Base-by-base conservation (phyloP, 306 rosid genomes). In the Quercus berberidifolia region DNA sequence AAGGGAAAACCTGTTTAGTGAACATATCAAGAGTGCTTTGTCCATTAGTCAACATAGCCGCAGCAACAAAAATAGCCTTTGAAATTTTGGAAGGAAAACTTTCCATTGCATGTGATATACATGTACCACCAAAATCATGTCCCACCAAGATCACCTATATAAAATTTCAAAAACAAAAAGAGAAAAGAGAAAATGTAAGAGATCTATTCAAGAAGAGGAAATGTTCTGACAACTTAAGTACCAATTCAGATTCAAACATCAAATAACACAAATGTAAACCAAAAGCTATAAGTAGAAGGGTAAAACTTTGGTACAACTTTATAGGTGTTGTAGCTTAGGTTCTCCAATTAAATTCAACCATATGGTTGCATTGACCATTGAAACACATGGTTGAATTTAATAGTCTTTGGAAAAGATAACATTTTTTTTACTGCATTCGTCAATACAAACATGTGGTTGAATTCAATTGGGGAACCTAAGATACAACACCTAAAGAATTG, bases 101-200 rank as follows among this genome's bases (percentile, higher is more conserved):
- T 80, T 96, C 99, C 99, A 89, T 96, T 73, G 94, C 93, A 87
- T 89, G 86, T 4, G 98, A 90, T 80, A 93, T 88, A 77, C 99
- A 91, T 23, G 96, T 88, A 71, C 99, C 99, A 55, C 99, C 99
- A 71, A 96, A 90, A 89, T 96, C 99, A 86, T 96, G 99, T 54
- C 99, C 99, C 80, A 87, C 98, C 89, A 96, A 81, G 79, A 96
- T 91, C 73, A 96, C 99, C 99, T 96, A 83, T 80, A 71, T 41
- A 69, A 76, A 31, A 80, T 33, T 67, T 8, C 43, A 59, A 77
- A 33, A 33, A 20, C 28, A 5, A 81, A 25, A 28, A 38, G 3
- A 2, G 69, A 23, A 28, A 73, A 59, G 14, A 83, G 31, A 77
- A 71, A 75, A 69, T 73, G 35, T 83, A 71, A 72, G 77, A 64